Conservation (phyloP, 371 early-diverging fungal species). For the Dinochytrium kinnereticum region DNA sequence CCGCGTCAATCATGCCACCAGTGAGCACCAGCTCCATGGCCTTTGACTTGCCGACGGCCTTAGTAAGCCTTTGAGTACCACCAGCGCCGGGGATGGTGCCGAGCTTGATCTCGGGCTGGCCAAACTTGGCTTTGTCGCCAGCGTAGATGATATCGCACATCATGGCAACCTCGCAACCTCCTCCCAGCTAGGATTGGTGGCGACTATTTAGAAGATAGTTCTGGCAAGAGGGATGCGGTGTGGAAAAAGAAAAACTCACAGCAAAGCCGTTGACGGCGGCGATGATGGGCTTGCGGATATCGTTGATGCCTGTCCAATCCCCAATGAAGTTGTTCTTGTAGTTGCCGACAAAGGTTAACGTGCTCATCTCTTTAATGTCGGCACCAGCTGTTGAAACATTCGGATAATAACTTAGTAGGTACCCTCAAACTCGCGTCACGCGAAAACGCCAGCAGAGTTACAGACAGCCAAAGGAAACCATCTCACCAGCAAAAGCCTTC, state of each 20-base stretch:
- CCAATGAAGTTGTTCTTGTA: slow-evolving; percentile 91
- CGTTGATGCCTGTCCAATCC: slow-evolving; percentile 91
- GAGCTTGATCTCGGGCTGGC: slow-evolving; percentile 98
- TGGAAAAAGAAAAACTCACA: slow-evolving; percentile 60
- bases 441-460: too few species aligned
- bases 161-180: slow-evolving; percentile 99
- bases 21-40: slow-evolving; percentile 97
- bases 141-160: slow-evolving; percentile 98
- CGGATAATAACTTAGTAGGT: not conserved
- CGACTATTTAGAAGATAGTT: slow-evolving; percentile 16
- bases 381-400: slow-evolving; percentile 81
- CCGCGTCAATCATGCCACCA: slow-evolving; percentile 84
- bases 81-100: slow-evolving; percentile 89
- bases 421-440: not conserved
- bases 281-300: slow-evolving; percentile 93
- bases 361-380: slow-evolving; percentile 98
- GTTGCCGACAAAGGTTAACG: slow-evolving; percentile 80
- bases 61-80: slow-evolving; percentile 78
- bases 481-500: slow-evolving; percentile 91
- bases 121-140: slow-evolving; percentile 95
- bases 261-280: slow-evolving; percentile 98
- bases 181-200: slow-evolving; percentile 76
- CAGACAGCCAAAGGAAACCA: too few species aligned
- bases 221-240: slow-evolving; percentile 19
- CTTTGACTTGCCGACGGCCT: slow-evolving; percentile 96